Evolutionary conservation across 345 rosid genomes (phyloP).

Genomic region (Atalantia buxifolia): DNA sequence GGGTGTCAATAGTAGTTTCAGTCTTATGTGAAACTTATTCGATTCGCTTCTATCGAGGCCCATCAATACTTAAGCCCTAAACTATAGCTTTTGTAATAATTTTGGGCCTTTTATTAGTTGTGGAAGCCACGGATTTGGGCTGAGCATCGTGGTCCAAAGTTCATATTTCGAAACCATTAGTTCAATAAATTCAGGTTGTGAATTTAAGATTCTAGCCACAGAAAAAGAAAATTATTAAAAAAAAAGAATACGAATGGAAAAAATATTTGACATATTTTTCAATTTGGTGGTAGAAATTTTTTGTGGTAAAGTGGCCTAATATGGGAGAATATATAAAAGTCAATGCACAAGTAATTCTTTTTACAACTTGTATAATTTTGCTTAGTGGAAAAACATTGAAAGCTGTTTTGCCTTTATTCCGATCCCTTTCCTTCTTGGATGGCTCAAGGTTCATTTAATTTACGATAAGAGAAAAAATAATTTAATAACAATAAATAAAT

Average conservation of each 20-base stretch:
- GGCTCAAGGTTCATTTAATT: background rate
- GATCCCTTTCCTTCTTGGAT: background rate
- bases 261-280: background rate
- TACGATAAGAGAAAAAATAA: background rate
- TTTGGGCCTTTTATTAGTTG: too few species aligned
- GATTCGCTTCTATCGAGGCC: too few species aligned
- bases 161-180: too few species aligned
- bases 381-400: background rate
- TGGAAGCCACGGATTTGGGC: too few species aligned
- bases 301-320: background rate
- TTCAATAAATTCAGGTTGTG: too few species aligned
- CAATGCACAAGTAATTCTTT: background rate
- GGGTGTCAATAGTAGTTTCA: too few species aligned
- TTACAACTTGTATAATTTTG: background rate
- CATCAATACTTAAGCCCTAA: too few species aligned
- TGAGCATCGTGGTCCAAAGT: too few species aligned
- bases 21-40: too few species aligned
- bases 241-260: background rate
- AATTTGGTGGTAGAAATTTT: background rate
- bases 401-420: background rate
- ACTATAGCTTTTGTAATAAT: too few species aligned
- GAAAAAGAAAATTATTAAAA: too few species aligned
- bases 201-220: too few species aligned
- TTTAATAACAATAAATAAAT: background rate
- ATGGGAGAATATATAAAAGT: background rate